Base-by-base conservation (phyloP, 179 eudicot species). In the Amaranthus tricolor region DNA sequence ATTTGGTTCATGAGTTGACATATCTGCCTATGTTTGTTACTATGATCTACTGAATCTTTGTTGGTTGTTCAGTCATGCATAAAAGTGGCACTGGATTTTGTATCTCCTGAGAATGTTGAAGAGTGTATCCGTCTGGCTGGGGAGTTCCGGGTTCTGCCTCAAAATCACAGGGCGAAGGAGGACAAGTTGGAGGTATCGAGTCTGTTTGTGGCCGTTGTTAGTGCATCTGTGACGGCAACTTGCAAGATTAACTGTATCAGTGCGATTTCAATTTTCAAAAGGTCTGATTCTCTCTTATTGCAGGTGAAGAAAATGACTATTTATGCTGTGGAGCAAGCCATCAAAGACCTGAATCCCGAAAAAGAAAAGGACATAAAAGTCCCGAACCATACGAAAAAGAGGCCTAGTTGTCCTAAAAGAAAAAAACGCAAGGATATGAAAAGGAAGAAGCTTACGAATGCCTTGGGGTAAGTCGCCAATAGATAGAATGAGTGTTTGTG, bases 71-170 rank as follows among this genome's bases (percentile, higher is more conserved):
- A 89, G 93, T 87, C 93, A 43, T 89, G 91, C 87, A 87, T 83
- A 67, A 86, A 89, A 66, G 89, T 89, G 76, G 91, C 91, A 14
- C 90, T 89, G 21, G 89, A 87, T 74, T 87, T 89, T 68, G 89
- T 89, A n/a, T 89, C 93, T 47, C 93, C 89, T 54, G 91, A 89
- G 81, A 86, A 87, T 74, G 63, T 86, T 59, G 21, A 45, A 0
- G 92, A 90, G 73, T 87, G 96, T 67, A 72, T 89, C 66, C 87
- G 87, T 11, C 85, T 90, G 71, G 78, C 91, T 61, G 85, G 68
- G 73, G 92, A 90, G 57, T 85, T 84, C 60, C 88, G 92, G 19
- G 48, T 69, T 69, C 83, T 90, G 72, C 92, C 96, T 7, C 77
- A 68, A 4, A 82, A 74, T 57, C 89, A 89, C 78, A 57, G 72